Evolutionary conservation across 2,329 filamentous ascomycete species (phyloP).

Genomic region (Tolypocladium nubicola): DNA sequence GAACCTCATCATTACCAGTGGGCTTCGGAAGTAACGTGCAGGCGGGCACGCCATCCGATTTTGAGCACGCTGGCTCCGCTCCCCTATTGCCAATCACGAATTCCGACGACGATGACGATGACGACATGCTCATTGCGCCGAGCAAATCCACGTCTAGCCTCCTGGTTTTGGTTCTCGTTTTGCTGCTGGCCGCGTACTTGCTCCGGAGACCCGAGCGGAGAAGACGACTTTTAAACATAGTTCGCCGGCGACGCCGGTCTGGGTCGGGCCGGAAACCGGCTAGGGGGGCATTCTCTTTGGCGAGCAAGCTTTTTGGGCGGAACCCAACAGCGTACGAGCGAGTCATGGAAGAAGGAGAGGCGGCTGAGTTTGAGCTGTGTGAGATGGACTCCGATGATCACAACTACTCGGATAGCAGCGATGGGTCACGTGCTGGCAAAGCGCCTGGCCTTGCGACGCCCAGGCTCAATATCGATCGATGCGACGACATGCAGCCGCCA

Average conservation of each 20-base stretch:
- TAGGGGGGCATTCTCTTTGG: constrained; percentile 41
- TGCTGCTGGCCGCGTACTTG: constrained; percentile 59
- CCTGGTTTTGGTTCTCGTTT: constrained; percentile 64
- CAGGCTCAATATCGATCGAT: constrained; percentile 41
- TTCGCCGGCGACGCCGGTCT: constrained; percentile 17
- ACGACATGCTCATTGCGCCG: constrained; percentile 20
- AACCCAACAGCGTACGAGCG: constrained; percentile 60
- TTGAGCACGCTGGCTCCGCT: constrained; percentile 66
- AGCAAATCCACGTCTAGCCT: constrained; percentile 59
- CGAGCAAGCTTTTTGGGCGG: constrained; percentile 57
- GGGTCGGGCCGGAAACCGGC: constrained; percentile 24
- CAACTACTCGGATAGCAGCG: constrained; percentile 52
- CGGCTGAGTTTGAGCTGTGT: constrained; percentile 66
- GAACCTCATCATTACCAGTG: constrained; percentile 53
- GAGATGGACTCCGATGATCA: constrained; percentile 54
- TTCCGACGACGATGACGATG: constrained; percentile 31
- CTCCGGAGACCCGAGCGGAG: constrained; percentile 73
- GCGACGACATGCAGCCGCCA: constrained; percentile 32
- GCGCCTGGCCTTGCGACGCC: constrained; percentile 61
- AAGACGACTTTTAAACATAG: constrained; percentile 16
- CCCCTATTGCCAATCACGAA: constrained; percentile 14
- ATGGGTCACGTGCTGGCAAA: constrained; percentile 43
- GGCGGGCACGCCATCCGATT: constrained; percentile 58
- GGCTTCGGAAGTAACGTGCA: constrained; percentile 84
- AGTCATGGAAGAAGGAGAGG: constrained; percentile 72